phyloP scores from a whole-genome alignment of 1,284 basidiomycete genomes.

The Ganoderma resinaceum region DNA sequence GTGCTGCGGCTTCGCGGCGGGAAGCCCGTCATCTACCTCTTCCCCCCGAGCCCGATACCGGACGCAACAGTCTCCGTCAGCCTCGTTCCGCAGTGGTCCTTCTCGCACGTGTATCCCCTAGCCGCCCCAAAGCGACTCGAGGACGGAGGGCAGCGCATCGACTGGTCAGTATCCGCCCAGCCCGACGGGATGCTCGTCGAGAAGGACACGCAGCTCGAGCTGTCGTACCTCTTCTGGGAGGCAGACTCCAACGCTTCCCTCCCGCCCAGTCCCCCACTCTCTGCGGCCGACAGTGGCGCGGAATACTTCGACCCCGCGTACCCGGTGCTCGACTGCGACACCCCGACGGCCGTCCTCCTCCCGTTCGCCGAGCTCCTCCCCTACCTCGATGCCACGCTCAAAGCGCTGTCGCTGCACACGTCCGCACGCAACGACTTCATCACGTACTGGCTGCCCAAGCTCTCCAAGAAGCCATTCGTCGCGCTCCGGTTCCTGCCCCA shows the following conservation, averaged over 20 bases:
- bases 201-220: not conserved
- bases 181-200: conserved; percentile 7
- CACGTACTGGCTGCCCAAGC: conserved; percentile 50
- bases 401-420: conserved; percentile 45
- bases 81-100: conserved; percentile 16
- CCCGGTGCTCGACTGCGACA: not conserved
- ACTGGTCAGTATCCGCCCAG: conserved; percentile 26
- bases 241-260: conserved; percentile 19
- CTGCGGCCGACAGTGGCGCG: too few species aligned
- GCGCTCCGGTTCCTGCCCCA: conserved; percentile 56
- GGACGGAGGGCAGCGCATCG: conserved; percentile 19
- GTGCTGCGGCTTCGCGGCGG: not conserved
- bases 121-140: not conserved
- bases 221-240: conserved; percentile 42
- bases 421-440: conserved; percentile 54
- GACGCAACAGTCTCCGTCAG: not conserved
- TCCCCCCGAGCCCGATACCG: not conserved
- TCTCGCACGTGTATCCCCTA: conserved; percentile 14
- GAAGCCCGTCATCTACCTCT: conserved; percentile 16
- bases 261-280: conserved; percentile 3
- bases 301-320: conserved; percentile 14
- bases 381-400: conserved; percentile 46
- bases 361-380: conserved; percentile 35
- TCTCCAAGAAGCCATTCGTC: conserved; percentile 47
- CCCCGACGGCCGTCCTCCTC: conserved; percentile 37